These are phyloP conservation scores for Wickerhamia fluorescens DNA, from an alignment of 805 yeast genomes.

Conservation along the genomic window DNA sequence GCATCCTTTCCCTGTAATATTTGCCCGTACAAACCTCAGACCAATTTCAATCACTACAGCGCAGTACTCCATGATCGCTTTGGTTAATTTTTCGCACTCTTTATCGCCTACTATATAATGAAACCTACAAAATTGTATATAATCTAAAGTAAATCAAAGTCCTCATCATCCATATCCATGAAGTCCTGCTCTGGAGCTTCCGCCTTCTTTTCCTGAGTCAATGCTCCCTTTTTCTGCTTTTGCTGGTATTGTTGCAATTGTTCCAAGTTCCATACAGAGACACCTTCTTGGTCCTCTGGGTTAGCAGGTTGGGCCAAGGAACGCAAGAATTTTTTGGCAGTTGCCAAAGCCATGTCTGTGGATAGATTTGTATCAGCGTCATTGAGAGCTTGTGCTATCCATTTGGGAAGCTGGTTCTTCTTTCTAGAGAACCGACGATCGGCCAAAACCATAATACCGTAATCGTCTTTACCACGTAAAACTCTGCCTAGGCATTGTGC, in stretches of 20 bases:
- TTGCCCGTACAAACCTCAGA: constrained; percentile 14
- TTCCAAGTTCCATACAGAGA: constrained; percentile 83
- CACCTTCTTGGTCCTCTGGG: constrained; percentile 87
- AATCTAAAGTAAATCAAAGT: constrained; percentile 28
- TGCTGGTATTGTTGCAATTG: constrained; percentile 59
- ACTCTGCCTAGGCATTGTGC: constrained; percentile 98
- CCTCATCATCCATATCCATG: constrained; percentile 43
- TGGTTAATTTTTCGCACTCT: no score
- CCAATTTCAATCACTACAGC: constrained; percentile 14
- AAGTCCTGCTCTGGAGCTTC: constrained; percentile 28
- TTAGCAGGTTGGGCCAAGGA: constrained; percentile 92
- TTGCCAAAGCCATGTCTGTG: constrained; percentile 95
- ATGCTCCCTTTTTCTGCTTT: constrained; percentile 27
- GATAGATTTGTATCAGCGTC: constrained; percentile 91
- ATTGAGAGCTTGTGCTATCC: constrained; percentile 90
- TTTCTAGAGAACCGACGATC: constrained; percentile 88
- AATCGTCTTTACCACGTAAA: constrained; percentile 95
- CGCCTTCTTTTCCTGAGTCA: constrained; percentile 11
- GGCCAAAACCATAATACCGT: constrained; percentile 97
- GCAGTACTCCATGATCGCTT: no score
- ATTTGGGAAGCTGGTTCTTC: constrained; percentile 83
- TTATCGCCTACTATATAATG: no score
- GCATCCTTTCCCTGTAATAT: constrained; percentile 22
- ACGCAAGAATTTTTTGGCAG: constrained; percentile 85
- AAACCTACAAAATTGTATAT: no score